Conservation (phyloP, 2,329 filamentous ascomycete genomes). For the Colletotrichum shisoi region DNA sequence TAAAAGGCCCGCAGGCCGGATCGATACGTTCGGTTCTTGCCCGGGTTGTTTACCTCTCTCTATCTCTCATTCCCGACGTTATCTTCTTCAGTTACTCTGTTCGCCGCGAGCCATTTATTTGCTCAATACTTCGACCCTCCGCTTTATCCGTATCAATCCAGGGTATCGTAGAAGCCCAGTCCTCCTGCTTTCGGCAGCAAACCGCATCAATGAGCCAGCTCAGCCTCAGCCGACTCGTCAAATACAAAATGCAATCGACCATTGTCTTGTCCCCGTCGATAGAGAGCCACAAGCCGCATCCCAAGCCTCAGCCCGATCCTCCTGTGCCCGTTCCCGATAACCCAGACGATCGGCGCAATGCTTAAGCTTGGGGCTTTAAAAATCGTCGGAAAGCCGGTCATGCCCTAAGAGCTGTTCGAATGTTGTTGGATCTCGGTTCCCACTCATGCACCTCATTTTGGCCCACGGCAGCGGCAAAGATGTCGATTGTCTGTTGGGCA, state of each 20-base stretch:
- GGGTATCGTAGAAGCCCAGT: neutral
- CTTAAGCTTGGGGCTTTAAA: neutral
- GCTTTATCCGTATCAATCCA: neutral
- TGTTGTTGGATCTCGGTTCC: neutral
- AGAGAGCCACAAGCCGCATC: slow-evolving; percentile 43
- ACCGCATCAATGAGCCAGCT: neutral
- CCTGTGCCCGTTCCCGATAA: slow-evolving; percentile 44
- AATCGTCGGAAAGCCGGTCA: neutral
- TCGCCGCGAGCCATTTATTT: neutral
- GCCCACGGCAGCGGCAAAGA: neutral
- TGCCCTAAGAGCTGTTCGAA: neutral
- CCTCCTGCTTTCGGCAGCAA: too few relatives aligned
- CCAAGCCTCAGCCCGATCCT: slow-evolving; percentile 46
- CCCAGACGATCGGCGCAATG: slow-evolving; percentile 40
- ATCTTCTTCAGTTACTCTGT: neutral
- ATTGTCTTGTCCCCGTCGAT: slow-evolving; percentile 11
- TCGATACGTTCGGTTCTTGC: neutral
- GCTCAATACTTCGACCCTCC: neutral
- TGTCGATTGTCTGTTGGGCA: neutral
- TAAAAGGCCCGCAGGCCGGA: slow-evolving; percentile 7
- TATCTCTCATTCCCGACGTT: neutral
- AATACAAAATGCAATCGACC: neutral
- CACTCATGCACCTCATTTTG: neutral
- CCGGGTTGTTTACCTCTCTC: neutral
- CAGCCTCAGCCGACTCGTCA: slow-evolving; percentile 1